Base-by-base conservation (phyloP, 805 yeast genomes). In the Lipomyces spencermartinsiae region DNA sequence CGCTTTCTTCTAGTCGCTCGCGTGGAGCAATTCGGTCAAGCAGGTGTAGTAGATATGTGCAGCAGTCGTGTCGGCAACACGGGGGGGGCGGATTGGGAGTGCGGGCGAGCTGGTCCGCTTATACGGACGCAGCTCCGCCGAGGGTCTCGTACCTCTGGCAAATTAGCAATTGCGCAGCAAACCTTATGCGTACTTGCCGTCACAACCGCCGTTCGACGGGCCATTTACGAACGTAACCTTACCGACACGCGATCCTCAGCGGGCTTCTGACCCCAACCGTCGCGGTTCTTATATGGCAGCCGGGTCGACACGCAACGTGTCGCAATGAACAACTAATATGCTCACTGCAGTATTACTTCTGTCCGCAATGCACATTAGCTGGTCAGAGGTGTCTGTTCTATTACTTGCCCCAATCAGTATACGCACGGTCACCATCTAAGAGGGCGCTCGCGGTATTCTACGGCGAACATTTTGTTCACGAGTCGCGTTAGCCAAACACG, bases 101-200 rank as follows among this genome's bases (percentile, higher is more conserved):
- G 54, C 58, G 54, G 34, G 54, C 29, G 63, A 34, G 29, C n/a
- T 59, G 54, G 62, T 31, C 19, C 2, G 63, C 49, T 43, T 43
- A 43, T 46, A 46, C 14, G 10, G 5, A 22, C 19, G 35, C 9
- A 7, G 14, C n/a, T 1, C 22, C 8, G n/a, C 37, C 14, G 19
- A 31, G 43, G 22, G 62, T 51, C 8, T 34, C 22, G 58, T 19
- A 37, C 25, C 57, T 25, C 29, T 3, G 29, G 1, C 2, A 25
- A 8, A 22, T 1, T 4, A 14, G 49, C 49, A 43, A 10, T 4
- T 9, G 16, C 22, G 22, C 49, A 8, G 22, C 8, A 19, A 25
- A 12, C 43, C 4, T 12, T 37, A 12, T 37, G 43, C 16, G 43
- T 12, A 37, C 25, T 16, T 43, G 19, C n/a, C 49, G 49, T 43